Base-by-base conservation (phyloP, 495 filamentous ascomycete species). In the Staphylotrichum tortipilum region DNA sequence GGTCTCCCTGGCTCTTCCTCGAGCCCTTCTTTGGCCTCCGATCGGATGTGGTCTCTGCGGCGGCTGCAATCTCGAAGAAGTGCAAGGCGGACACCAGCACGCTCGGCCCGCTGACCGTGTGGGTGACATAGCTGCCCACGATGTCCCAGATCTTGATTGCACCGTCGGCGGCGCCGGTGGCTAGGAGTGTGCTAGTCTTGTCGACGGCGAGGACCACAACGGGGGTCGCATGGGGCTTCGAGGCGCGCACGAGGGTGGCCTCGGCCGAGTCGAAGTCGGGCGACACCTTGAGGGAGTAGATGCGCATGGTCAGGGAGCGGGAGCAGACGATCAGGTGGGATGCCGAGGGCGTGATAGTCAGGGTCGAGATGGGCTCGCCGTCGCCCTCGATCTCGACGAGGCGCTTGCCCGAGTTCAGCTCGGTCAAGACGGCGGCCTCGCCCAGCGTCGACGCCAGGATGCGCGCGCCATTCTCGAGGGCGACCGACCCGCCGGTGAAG, bases 91-190 rank as follows among this genome's bases (percentile, higher is more conserved):
- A 94, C 19, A 99, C 79, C 30, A 97, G 78, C 6, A 92, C 88
- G 55, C 86, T 84, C 49, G 91, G 90, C 14, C 91, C 92, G 55
- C 88, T 83, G 63, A 99, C 90, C 2, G 89, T 96, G 65, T 99
- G 92, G 14, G 92, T 99, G 22, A 88, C 80, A 63, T 82, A 97
- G 12, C 92, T 94, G 15, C 86, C 89, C 49, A 76, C 70, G 31
- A 99, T 90, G 69, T 99, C 94, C 89, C 88, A 97, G 44, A 99
- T 83, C 65, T 99, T 99, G 53, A 95, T 84, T 4, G 82, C 77
- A 22, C 92, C 92, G 67, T 97, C 92, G 7, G 92, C 87, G 21
- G 81, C 86, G 46, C 92, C 92, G 17, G 90, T 95, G 30, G 91
- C 92, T 34, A 97, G 69, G 10, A 99, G 71, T 12, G 91, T 96